Evolutionary conservation across 75 land plant genomes (phyloP), one percentile per base, ranked within the genome.

Genomic region (Chamaecyparis obtusa): DNA sequence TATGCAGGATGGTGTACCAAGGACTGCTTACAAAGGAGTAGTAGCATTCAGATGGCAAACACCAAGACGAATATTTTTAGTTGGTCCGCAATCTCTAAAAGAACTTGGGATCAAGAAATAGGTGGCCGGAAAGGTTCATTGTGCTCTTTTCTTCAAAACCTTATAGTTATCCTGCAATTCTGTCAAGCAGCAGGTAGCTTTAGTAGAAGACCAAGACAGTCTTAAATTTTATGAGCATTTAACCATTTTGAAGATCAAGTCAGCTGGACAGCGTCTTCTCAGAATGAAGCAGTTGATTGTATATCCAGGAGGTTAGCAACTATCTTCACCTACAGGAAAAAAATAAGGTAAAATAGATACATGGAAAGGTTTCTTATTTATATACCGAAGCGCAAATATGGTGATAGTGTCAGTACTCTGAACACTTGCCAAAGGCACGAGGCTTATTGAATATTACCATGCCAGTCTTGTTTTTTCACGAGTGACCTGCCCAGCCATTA

Each of bases 21-120:
- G 99, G 88, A 92, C 99, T 54, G 90, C 96, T 69, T 98, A 98
- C 89, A 98, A 97, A 92, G 99, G 99, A 72, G 95, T 97, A 3
- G 99, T 98, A 1, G 94, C 95, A 44, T 98, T 98, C 87, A 89
- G 99, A 46, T 95, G 90, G 92, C 89, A 95, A 87, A 93, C 94
- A 35, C n/a, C 90, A 69, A 90, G 93, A 85, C 93, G 95, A 9
- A 90, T 98, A 82, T 98, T 98, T 89, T 93, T 98, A 67, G 92
- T 97, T 32, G 91, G 93, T 67, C 92, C 93, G 49, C 92, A 95
- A 83, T 97, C 99, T 86, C 89, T 94, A 5, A 83, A 75, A 84
- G 91, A 88, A 67, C 93, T 95, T 84, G 95, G 94, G 35, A 92
- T 93, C 35, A 46, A 86, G 77, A 46, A 84, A 9, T 48, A 54